phyloP scores from a whole-genome alignment of 495 filamentous ascomycete species.

The Aspergillus biplanus region DNA sequence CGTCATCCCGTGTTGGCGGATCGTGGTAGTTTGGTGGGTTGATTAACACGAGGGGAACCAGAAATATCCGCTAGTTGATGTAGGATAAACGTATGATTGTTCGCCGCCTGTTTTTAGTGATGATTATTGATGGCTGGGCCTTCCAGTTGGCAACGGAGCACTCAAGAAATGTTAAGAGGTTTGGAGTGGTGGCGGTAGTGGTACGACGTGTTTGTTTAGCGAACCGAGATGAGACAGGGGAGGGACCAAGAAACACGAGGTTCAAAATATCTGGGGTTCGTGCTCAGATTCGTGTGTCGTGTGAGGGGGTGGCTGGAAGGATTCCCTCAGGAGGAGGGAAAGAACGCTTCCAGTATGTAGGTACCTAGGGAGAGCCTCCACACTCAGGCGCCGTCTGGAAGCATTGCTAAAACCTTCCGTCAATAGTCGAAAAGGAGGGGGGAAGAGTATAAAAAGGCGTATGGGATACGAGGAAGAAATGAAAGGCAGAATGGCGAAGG shows the following conservation, averaged over 20 bases:
- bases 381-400: constrained; percentile 1
- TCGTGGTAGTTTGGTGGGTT: background rate
- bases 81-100: background rate
- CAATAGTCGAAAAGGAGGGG: background rate
- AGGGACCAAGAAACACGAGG: constrained; percentile 14
- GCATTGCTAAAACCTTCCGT: background rate
- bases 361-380: background rate
- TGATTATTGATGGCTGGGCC: background rate
- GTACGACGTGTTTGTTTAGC: too few relatives aligned
- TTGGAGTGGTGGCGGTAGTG: constrained; percentile 10
- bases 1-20: constrained; percentile 41
- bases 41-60: background rate
- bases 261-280: background rate
- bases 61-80: background rate
- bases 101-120: background rate
- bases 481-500: background rate
- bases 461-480: background rate
- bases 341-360: constrained; percentile 21
- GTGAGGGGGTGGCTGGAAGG: constrained; percentile 32
- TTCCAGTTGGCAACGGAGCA: background rate
- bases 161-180: background rate
- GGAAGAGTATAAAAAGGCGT: background rate
- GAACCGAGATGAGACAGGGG: background rate
- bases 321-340: constrained; percentile 30
- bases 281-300: constrained; percentile 6